Evolutionary conservation across 768 basidiomycete species (phyloP).

Genomic region (Tubosaeta sp.): DNA sequence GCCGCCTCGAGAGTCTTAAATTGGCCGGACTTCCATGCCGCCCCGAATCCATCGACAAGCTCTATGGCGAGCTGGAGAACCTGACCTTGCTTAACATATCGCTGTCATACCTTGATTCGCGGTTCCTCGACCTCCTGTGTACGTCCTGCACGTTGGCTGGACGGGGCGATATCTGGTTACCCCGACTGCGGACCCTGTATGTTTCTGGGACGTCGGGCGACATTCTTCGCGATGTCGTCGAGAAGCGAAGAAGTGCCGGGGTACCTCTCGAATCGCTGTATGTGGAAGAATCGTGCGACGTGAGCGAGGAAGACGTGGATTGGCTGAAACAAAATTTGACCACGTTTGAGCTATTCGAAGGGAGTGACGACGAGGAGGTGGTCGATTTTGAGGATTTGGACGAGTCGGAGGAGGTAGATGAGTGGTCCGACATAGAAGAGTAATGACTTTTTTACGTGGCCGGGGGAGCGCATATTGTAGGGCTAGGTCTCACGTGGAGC

Average conservation of each 20-base stretch:
- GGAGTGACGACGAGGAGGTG: constrained; percentile 44
- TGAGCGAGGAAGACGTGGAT: constrained; percentile 39
- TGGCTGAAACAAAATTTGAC: constrained; percentile 54
- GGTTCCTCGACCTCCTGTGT: constrained; percentile 25
- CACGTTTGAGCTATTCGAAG: constrained; percentile 52
- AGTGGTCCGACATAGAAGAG: constrained; percentile 13
- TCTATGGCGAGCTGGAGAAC: constrained; percentile 47
- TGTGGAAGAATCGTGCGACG: constrained; percentile 42
- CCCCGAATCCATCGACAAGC: constrained; percentile 25
- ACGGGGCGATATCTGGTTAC: constrained; percentile 35
- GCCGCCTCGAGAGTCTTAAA: constrained; percentile 48
- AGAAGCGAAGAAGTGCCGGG: constrained; percentile 37
- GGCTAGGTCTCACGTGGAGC: neutral
- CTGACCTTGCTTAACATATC: constrained; percentile 43
- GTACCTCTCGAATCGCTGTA: constrained; percentile 42
- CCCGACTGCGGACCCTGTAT: constrained; percentile 46
- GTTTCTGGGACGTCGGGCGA: constrained; percentile 42
- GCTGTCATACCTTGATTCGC: constrained; percentile 25
- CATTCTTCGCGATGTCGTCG: constrained; percentile 43
- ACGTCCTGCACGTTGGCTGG: neutral
- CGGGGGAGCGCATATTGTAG: neutral
- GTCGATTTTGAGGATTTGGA: constrained; percentile 24
- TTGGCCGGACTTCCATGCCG: constrained; percentile 48
- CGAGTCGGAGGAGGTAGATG: constrained; percentile 7
- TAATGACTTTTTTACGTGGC: neutral